Conservation (phyloP, 192 early-diverging fungal genomes). For the Backusella parvicylindrica region DNA sequence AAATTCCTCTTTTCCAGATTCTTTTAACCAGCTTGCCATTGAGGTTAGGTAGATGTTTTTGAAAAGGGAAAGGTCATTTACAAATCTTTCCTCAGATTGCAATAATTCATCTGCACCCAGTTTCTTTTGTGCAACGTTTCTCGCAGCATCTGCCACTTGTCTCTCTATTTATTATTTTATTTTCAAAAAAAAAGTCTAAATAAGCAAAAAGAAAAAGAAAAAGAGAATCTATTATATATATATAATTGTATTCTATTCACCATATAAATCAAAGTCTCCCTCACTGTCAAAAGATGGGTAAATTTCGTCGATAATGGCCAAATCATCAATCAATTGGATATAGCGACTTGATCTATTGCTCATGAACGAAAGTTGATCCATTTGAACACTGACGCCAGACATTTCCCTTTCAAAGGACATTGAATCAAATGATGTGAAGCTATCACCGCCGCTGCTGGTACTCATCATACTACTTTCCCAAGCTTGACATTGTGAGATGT, state of each 20-base stretch:
- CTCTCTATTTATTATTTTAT: background rate
- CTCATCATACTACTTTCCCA: background rate
- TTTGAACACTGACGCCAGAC: background rate
- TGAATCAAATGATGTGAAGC: background rate
- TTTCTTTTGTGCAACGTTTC: constrained; percentile 6
- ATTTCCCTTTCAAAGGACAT: background rate
- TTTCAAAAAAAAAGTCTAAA: background rate
- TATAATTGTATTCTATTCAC: background rate
- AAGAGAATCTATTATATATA: background rate
- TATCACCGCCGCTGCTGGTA: background rate
- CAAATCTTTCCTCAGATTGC: background rate
- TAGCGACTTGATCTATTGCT: background rate
- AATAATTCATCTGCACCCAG: background rate
- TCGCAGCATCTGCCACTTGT: constrained; percentile 7
- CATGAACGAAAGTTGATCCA: background rate
- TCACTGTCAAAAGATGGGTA: background rate
- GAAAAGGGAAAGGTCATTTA: background rate
- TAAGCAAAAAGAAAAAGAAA: background rate
- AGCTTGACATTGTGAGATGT: background rate
- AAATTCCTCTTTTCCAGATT: background rate
- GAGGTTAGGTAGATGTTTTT: background rate
- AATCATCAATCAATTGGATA: background rate
- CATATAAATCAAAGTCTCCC: background rate
- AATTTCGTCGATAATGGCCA: constrained; percentile 6
- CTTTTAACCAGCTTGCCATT: background rate